Conservation (phyloP, 1,284 basidiomycete species). For the Ganoderma lucidum region DNA sequence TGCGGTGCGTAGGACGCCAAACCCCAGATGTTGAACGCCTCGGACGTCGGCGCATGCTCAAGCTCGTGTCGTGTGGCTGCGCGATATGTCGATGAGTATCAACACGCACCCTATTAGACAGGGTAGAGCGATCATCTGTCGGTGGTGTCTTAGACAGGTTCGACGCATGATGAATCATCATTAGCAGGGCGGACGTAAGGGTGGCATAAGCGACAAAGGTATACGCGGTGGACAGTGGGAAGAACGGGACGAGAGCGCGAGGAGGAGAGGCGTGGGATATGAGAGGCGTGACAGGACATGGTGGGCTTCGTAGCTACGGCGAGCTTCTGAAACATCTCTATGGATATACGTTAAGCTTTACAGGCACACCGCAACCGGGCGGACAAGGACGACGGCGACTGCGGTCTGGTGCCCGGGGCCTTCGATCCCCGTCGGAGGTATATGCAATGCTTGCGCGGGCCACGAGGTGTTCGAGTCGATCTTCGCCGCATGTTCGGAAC, state of each 20-base stretch:
- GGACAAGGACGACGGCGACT: not conserved
- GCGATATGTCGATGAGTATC: not conserved
- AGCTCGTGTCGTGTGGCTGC: not conserved
- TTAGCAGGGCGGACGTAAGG: not conserved
- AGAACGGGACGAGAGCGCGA: not conserved
- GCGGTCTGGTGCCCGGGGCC: not conserved
- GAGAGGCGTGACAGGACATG: not conserved
- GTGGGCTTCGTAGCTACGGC: not conserved
- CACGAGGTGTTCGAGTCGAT: not conserved
- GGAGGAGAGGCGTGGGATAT: not conserved
- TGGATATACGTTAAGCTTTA: constrained; percentile 10
- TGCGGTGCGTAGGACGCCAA: not conserved
- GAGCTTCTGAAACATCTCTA: constrained; percentile 7
- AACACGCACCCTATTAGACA: not conserved
- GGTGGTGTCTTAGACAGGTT: constrained; percentile 1
- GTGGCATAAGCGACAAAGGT: not conserved
- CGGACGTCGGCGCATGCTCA: not conserved
- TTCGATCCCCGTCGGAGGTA: not conserved
- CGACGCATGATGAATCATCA: not conserved
- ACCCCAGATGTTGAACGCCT: not conserved
- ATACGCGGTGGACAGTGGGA: not conserved
- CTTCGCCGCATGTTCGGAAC: not conserved
- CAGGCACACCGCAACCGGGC: not conserved
- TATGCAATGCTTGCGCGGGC: not conserved
- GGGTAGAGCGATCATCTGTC: not conserved